Conservation (phyloP, 257 asterid genomes). For the Ajuga chamaepitys region DNA sequence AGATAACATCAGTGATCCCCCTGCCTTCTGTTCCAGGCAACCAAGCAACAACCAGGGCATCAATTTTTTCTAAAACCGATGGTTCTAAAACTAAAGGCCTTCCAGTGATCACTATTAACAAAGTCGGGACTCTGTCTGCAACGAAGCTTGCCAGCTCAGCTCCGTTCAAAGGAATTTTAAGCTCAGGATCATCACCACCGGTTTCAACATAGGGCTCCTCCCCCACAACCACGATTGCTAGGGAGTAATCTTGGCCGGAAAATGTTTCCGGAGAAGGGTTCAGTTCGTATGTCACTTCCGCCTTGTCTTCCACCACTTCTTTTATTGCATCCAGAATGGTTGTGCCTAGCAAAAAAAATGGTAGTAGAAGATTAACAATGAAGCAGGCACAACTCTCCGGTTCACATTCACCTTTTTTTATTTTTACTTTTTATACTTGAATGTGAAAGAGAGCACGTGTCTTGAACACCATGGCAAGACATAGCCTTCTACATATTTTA, state of each 20-base stretch:
- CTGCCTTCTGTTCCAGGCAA: slow-evolving; percentile 79
- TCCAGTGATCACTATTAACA: slow-evolving; percentile 64
- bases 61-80: slow-evolving; percentile 44
- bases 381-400: background rate
- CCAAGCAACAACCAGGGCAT: slow-evolving; percentile 71
- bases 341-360: slow-evolving; percentile 44
- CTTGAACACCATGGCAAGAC: too few relatives aligned
- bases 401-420: too few relatives aligned
- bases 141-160: slow-evolving; percentile 46
- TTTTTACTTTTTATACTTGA: too few relatives aligned
- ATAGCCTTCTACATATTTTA: background rate
- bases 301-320: slow-evolving; percentile 43
- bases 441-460: too few relatives aligned
- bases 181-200: slow-evolving; percentile 63
- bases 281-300: slow-evolving; percentile 59
- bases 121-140: slow-evolving; percentile 65
- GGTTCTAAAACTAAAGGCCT: slow-evolving; percentile 73
- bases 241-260: slow-evolving; percentile 46
- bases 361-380: background rate
- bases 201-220: slow-evolving; percentile 80
- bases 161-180: slow-evolving; percentile 56
- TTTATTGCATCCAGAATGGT: slow-evolving; percentile 75
- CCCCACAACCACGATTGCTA: slow-evolving; percentile 69
- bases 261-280: slow-evolving; percentile 55
- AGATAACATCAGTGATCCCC: slow-evolving; percentile 72